Conservation (phyloP, 176 grass and related monocot species). For the Saccharum spontaneum region DNA sequence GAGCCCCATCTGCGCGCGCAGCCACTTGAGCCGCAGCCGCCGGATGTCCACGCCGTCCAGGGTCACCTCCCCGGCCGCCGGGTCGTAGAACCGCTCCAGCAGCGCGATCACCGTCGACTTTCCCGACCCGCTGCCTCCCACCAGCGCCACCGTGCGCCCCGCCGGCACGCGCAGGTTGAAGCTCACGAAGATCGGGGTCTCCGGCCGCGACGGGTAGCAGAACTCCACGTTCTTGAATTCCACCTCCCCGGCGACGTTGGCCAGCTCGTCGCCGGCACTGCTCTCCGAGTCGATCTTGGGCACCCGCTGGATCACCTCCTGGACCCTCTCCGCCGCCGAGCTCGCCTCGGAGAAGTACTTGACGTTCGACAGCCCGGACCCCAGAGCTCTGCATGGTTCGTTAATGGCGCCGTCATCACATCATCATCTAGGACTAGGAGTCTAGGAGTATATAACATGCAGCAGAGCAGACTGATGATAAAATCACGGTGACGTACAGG, state of each 20-base stretch:
- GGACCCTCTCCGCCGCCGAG: slow-evolving; percentile 66
- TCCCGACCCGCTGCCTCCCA: slow-evolving; percentile 76
- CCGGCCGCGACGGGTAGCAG: slow-evolving; percentile 77
- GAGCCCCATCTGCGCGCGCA: slow-evolving; percentile 82
- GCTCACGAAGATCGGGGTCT: slow-evolving; percentile 66
- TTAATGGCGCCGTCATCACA: no score
- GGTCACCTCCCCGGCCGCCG: slow-evolving; percentile 54
- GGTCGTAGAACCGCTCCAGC: slow-evolving; percentile 88
- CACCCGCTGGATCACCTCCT: slow-evolving; percentile 59
- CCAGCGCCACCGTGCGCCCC: slow-evolving; percentile 67
- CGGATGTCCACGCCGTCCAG: slow-evolving; percentile 76
- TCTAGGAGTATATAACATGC: no score
- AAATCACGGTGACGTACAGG: slow-evolving; percentile 55
- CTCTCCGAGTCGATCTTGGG: slow-evolving; percentile 86
- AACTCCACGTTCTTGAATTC: slow-evolving; percentile 78
- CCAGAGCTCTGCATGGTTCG: slow-evolving; percentile 50
- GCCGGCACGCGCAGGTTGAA: slow-evolving; percentile 81
- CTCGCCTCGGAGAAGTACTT: slow-evolving; percentile 90
- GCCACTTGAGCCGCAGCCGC: slow-evolving; percentile 79
- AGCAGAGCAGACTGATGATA: no score
- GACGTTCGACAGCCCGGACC: slow-evolving; percentile 78
- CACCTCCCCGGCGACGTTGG: slow-evolving; percentile 67
- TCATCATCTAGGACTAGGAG: no score
- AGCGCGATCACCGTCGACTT: slow-evolving; percentile 93
- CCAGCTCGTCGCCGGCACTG: slow-evolving; percentile 50